Evolutionary conservation across 345 rosid species (phyloP).

Genomic region (Litchi chinensis): DNA sequence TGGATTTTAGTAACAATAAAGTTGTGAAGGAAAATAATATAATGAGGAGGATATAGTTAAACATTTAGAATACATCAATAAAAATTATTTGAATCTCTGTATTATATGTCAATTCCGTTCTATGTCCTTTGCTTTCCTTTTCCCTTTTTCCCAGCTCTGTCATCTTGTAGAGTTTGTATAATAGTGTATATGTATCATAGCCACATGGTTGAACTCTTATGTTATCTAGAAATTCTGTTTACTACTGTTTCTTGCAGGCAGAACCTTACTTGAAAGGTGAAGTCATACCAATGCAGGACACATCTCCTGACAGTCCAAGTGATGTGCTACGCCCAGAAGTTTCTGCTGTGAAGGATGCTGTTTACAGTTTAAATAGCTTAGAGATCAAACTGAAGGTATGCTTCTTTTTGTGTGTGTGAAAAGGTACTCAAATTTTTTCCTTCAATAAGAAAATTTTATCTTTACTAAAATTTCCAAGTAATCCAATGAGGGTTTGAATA

Average conservation of each 20-base stretch:
- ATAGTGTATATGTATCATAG: background rate
- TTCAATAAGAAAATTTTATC: background rate
- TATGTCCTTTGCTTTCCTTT: background rate
- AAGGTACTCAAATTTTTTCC: background rate
- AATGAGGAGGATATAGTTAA: background rate
- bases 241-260: slow-evolving; percentile 48
- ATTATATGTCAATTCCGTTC: background rate
- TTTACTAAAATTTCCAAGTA: background rate
- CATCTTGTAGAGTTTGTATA: background rate
- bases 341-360: slow-evolving; percentile 51
- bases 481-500: background rate
- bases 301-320: slow-evolving; percentile 26
- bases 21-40: background rate
- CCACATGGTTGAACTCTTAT: background rate
- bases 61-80: background rate
- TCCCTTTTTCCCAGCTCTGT: background rate
- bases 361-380: slow-evolving; percentile 58
- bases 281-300: slow-evolving; percentile 58
- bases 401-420: slow-evolving; percentile 1
- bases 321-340: slow-evolving; percentile 38
- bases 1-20: background rate
- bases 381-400: slow-evolving; percentile 83
- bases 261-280: slow-evolving; percentile 78
- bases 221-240: background rate
- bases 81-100: background rate